Evolutionary conservation across 371 early-diverging fungal species (phyloP).

Genomic region (Mucor mucedo): DNA sequence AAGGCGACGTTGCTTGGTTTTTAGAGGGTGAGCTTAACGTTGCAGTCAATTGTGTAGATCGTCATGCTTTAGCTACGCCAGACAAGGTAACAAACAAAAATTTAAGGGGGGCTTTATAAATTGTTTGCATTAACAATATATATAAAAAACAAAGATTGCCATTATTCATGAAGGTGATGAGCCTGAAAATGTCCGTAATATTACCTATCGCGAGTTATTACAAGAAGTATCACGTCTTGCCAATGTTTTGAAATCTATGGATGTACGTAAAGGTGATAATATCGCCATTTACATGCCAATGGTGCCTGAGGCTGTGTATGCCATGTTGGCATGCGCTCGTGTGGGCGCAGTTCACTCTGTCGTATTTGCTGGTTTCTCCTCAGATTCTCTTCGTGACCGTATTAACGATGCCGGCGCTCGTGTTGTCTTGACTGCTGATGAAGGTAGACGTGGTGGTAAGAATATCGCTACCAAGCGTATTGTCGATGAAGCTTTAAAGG

Average conservation of each 20-base stretch:
- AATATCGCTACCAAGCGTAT: conserved; percentile 88
- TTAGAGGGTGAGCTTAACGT: conserved; percentile 91
- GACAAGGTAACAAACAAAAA: conserved; percentile 47
- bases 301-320: conserved; percentile 90
- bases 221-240: conserved; percentile 84
- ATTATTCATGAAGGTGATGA: conserved; percentile 92
- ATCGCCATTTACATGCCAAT: conserved; percentile 98
- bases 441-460: conserved; percentile 90
- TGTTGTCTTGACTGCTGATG: conserved; percentile 83
- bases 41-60: conserved; percentile 95
- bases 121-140: conserved; percentile 1
- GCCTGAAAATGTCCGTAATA: conserved; percentile 71
- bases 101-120: background rate
- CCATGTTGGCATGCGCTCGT: conserved; percentile 94
- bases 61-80: conserved; percentile 79
- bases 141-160: conserved; percentile 77
- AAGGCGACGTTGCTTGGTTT: conserved; percentile 93
- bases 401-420: conserved; percentile 79
- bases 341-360: conserved; percentile 91
- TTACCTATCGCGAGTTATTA: conserved; percentile 87
- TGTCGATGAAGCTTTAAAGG: conserved; percentile 83
- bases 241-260: conserved; percentile 77
- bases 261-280: conserved; percentile 88
- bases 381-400: conserved; percentile 85
- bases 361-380: conserved; percentile 93